Base-by-base conservation (phyloP, 2,329 filamentous ascomycete species). In the Xylaria sp. region DNA sequence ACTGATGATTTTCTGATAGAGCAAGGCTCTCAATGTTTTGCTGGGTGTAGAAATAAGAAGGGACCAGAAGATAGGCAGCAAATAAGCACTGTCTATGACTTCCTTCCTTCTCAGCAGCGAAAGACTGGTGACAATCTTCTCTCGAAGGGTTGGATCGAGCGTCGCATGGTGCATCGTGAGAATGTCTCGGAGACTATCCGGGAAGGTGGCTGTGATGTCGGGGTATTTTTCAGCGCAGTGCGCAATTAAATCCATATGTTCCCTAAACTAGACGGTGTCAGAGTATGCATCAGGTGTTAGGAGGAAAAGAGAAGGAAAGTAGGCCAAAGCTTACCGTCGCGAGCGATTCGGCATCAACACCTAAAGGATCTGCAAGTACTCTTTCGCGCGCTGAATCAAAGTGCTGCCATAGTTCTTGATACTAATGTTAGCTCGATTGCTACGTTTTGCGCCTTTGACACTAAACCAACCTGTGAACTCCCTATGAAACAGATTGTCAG, bases 181-280 rank as follows among this genome's bases (percentile, higher is more conserved):
- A 68, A 99, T 92, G 39, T 90, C 86, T 77, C 94, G 94, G 58
- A 99, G 85, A 72, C 97, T 92, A 51, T 90, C 86, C 25, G 94
- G 89, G 74, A 98, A 98, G 10, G 87, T 85, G 62, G 86, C 86
- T 1, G 94, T 94, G 70, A 95, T 88, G 67, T 91, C 88, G 60
- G 93, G 94, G 81, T 97, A 99, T 83, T 94, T 97, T 78, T 98
- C 94, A 78, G 95, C 92, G 70, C 97, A 92, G 82, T 99, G 96
- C 23, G 94, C 91, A 75, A 98, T 91, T 76, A 99, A 92, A 78
- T 98, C 95, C 75, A 99, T 92, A 74, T 97, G 88, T 77, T 98
- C 94, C 76, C 92, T 91, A 75, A 99, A 92, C 13, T 72, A 58
- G 8, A 31, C 18, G 5, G 25, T 59, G 64, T 72, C n/a, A 72